Evolutionary conservation across 768 basidiomycete species (phyloP).

Genomic region (Suillus sp.): DNA sequence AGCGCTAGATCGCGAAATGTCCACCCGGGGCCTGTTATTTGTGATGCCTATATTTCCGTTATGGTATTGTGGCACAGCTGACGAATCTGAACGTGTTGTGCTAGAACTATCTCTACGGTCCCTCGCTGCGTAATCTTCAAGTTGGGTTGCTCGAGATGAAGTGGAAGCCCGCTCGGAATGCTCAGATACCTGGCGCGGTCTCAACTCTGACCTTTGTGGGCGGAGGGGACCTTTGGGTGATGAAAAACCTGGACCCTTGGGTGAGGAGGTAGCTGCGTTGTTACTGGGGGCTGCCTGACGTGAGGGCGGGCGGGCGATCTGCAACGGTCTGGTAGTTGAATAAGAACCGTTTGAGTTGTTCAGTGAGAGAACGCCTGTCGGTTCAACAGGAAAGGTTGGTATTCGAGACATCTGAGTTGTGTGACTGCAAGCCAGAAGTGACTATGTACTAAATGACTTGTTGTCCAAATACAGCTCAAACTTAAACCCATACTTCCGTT

Average conservation of each 20-base stretch:
- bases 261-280: constrained; percentile 37
- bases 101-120: constrained; percentile 53
- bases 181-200: constrained; percentile 55
- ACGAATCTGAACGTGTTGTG: constrained; percentile 49
- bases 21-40: constrained; percentile 20
- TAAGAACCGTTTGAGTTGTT: constrained; percentile 42
- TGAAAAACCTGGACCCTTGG: constrained; percentile 42
- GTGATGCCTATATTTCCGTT: constrained; percentile 27
- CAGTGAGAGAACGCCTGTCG: constrained; percentile 45
- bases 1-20: constrained; percentile 18
- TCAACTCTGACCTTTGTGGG: constrained; percentile 68
- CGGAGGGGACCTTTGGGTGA: constrained; percentile 57
- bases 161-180: constrained; percentile 53
- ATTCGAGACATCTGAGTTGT: constrained; percentile 53
- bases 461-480: neutral
- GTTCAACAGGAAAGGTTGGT: constrained; percentile 51
- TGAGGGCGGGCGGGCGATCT: constrained; percentile 58
- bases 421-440: neutral
- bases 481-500: neutral
- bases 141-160: constrained; percentile 38
- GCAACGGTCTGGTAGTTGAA: constrained; percentile 54
- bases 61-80: constrained; percentile 36
- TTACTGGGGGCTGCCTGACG: constrained; percentile 57
- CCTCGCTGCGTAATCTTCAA: constrained; percentile 26
- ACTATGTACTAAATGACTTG: neutral